phyloP scores from a whole-genome alignment of 495 filamentous ascomycete genomes.

The Pseudoneurospora amorphoporcata region DNA sequence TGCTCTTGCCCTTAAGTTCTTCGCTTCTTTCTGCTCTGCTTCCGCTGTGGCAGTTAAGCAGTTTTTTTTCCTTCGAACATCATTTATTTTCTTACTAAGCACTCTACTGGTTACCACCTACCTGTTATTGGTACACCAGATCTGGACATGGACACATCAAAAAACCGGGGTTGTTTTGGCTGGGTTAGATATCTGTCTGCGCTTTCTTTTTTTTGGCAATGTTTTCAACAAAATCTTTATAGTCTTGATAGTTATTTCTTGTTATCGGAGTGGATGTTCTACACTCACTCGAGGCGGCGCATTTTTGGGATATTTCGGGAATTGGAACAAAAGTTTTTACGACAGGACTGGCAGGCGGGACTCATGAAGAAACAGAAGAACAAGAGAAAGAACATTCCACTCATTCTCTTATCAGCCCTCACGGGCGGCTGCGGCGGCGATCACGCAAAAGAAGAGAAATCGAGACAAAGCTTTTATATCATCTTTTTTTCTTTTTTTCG shows the following conservation, averaged over 20 bases:
- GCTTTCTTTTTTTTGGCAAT: neutral
- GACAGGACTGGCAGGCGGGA: neutral
- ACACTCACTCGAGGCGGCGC: neutral
- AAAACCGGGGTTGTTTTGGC: neutral
- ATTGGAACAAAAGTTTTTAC: neutral
- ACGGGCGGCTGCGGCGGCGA: neutral
- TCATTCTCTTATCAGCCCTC: neutral
- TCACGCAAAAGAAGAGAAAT: neutral
- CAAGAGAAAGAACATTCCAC: neutral
- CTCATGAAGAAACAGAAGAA: neutral
- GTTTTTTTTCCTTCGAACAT: neutral
- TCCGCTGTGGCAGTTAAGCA: neutral
- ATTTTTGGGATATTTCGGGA: neutral
- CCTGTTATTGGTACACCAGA: neutral
- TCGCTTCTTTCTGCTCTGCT: neutral
- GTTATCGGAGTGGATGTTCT: neutral
- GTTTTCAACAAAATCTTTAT: neutral
- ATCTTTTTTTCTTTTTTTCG: neutral
- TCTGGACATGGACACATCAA: neutral
- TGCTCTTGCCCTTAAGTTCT: neutral
- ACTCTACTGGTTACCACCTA: neutral
- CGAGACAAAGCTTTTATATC: neutral
- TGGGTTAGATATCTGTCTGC: neutral
- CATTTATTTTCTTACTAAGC: neutral
- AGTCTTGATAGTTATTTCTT: neutral